phyloP scores from a whole-genome alignment of 768 basidiomycete species.

The Gautieria morchelliformis region DNA sequence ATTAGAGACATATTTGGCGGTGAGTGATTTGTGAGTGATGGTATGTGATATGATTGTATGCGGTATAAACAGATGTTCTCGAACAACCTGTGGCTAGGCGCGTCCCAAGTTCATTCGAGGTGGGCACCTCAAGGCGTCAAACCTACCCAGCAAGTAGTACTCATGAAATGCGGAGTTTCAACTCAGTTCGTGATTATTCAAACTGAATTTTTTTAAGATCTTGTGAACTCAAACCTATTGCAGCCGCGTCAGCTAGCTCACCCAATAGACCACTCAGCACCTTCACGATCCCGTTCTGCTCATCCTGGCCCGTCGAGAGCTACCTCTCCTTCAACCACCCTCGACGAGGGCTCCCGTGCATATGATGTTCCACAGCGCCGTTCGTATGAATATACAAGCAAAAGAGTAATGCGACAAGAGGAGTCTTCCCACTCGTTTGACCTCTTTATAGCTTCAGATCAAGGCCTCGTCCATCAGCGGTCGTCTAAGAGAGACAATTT shows the following conservation, averaged over 20 bases:
- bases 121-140: background rate
- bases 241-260: background rate
- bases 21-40: background rate
- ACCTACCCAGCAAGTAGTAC: background rate
- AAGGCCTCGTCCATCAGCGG: slow-evolving; percentile 7
- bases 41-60: background rate
- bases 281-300: background rate
- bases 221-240: background rate
- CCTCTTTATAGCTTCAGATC: slow-evolving; percentile 1
- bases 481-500: slow-evolving; percentile 4
- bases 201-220: background rate
- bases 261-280: background rate
- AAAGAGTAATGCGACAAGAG: background rate
- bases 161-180: background rate
- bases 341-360: background rate
- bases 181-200: background rate
- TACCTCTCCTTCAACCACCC: background rate
- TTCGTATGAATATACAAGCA: background rate
- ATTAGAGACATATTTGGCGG: slow-evolving; percentile 9
- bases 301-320: background rate
- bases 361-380: background rate
- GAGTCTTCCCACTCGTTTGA: background rate
- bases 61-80: background rate
- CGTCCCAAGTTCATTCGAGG: background rate
- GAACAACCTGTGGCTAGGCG: background rate